Conservation (phyloP, 192 early-diverging fungal species). For the Spizellomyces sp. region DNA sequence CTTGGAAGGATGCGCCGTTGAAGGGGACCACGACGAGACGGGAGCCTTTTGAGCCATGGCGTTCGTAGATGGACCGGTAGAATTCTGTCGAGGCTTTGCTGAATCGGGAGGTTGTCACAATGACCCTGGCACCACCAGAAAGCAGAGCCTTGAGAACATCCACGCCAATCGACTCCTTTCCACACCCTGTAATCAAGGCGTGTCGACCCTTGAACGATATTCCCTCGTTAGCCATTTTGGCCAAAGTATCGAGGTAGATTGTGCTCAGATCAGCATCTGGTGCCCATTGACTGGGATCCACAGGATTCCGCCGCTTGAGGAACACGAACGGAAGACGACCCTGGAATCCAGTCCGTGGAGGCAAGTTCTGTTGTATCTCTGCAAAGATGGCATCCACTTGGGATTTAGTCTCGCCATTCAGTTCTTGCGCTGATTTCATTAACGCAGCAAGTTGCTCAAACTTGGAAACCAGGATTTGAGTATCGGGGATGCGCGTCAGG, state of each 20-base stretch:
- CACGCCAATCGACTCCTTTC: constrained; percentile 87
- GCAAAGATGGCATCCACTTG: constrained; percentile 42
- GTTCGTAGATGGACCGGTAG: constrained; percentile 87
- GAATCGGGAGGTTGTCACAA: constrained; percentile 92
- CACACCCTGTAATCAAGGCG: constrained; percentile 88
- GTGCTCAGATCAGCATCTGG: constrained; percentile 76
- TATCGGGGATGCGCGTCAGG: constrained; percentile 45
- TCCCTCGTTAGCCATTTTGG: constrained; percentile 78
- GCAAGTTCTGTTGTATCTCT: constrained; percentile 40
- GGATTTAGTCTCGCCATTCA: constrained; percentile 34
- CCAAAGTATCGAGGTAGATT: constrained; percentile 81
- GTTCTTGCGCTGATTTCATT: constrained; percentile 20
- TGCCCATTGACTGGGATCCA: constrained; percentile 79
- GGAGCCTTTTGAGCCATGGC: constrained; percentile 84
- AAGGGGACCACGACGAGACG: constrained; percentile 89
- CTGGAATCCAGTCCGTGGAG: constrained; percentile 2
- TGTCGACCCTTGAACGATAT: constrained; percentile 83
- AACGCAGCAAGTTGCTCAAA: constrained; percentile 47
- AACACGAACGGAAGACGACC: constrained; percentile 50
- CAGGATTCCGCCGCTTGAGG: constrained; percentile 50
- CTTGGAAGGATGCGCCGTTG: constrained; percentile 88
- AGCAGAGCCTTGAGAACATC: constrained; percentile 81
- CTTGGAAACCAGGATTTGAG: constrained; percentile 37
- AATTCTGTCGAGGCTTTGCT: constrained; percentile 76
- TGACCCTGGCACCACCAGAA: constrained; percentile 82